Percentiles rank a stretch among this genome's conserved stretches.
Conservation (phyloP, 176 grass and related monocot genomes). For the Metroxylon sagu region DNA sequence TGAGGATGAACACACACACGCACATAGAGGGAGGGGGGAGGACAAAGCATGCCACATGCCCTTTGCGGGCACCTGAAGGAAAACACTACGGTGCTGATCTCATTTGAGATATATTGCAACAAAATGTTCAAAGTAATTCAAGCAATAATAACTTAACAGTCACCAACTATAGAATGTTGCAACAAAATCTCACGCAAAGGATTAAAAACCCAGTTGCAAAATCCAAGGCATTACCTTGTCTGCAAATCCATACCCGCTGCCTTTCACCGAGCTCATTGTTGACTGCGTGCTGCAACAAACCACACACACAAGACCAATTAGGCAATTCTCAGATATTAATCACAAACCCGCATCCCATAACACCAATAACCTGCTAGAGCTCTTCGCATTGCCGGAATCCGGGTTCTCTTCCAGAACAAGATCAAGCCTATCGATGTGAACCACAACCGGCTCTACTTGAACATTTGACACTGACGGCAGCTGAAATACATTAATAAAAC, state of each 20-base stretch:
- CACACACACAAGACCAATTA: slow-evolving; percentile 21
- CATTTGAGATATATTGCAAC: no score
- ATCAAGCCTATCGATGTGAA: slow-evolving; percentile 88
- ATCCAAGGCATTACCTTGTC: slow-evolving; percentile 60
- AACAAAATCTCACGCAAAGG: no score
- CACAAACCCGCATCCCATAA: neutral
- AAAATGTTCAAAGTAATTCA: no score
- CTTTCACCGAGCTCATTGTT: slow-evolving; percentile 33
- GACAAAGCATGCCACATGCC: no score
- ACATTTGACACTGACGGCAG: slow-evolving; percentile 96
- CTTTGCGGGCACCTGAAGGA: no score
- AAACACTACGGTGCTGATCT: no score
- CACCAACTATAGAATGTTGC: no score
- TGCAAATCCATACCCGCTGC: slow-evolving; percentile 88
- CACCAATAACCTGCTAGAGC: slow-evolving; percentile 42
- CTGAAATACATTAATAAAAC: slow-evolving; percentile 28
- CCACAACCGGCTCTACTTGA: slow-evolving; percentile 85
- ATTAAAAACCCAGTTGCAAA: no score
- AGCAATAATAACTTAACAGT: no score
- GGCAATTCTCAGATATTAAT: neutral
- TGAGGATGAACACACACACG: no score
- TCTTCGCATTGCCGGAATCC: slow-evolving; percentile 57
- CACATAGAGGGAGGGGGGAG: no score
- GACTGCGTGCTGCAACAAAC: slow-evolving; percentile 34
- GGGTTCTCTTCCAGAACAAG: slow-evolving; percentile 90